A percentile compares a stretch with the other conserved stretches of the same genome.
Conservation (phyloP, 352 stramenopile genomes). For the Globisporangium orthogonon region DNA sequence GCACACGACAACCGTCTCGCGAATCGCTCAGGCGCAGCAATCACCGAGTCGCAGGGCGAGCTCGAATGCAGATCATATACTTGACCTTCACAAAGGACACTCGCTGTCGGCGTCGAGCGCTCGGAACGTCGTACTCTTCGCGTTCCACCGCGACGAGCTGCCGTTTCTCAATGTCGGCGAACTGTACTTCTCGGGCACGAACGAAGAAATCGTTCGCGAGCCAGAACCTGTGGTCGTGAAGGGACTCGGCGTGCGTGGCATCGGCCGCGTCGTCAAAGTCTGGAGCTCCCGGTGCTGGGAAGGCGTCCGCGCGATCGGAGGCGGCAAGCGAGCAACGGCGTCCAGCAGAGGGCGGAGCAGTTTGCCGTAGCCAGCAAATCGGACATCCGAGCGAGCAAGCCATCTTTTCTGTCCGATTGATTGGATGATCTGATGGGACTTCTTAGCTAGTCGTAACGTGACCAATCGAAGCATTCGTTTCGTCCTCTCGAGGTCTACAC, state of each 20-base stretch:
- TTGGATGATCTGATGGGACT: too few species aligned
- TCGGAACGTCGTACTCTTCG: conserved; percentile 36
- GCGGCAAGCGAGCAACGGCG: conserved; percentile 1
- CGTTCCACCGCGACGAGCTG: conserved; percentile 60
- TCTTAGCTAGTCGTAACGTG: too few species aligned
- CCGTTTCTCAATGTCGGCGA: conserved; percentile 31
- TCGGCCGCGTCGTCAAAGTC: conserved; percentile 16
- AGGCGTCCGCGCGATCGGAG: conserved; percentile 4
- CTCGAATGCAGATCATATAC: background rate
- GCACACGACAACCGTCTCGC: conserved; percentile 27
- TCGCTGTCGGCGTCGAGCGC: conserved; percentile 13
- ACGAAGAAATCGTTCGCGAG: conserved; percentile 20
- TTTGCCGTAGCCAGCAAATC: conserved; percentile 7
- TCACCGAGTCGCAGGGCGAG: conserved; percentile 12
- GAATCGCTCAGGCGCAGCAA: conserved; percentile 20
- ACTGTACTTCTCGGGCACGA: conserved; percentile 29
- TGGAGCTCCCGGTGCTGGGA: conserved; percentile 13
- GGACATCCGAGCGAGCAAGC: too few species aligned
- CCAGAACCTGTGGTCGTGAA: conserved; percentile 43
- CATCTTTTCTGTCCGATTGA: too few species aligned
- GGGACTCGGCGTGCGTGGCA: conserved; percentile 34
- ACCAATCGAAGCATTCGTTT: too few species aligned
- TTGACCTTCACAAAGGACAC: background rate
- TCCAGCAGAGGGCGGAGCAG: conserved; percentile 7
- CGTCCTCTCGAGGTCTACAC: too few species aligned